Percentiles rank a stretch among this genome's conserved stretches.
phyloP scores from a whole-genome alignment of 2,329 filamentous ascomycete species.

The Phyllosticta citriasiana region DNA sequence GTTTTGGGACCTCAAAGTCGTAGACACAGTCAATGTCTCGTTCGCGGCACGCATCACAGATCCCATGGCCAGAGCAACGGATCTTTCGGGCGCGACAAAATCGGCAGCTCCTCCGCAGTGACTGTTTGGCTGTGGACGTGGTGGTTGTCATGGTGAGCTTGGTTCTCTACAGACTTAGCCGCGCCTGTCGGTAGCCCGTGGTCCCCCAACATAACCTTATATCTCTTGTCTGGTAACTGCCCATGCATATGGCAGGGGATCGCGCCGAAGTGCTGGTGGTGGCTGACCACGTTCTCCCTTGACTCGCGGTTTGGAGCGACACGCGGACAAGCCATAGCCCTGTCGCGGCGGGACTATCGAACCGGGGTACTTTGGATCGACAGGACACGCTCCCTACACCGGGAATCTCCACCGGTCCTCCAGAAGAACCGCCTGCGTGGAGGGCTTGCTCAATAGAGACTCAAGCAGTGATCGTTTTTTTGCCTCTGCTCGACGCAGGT shows the following conservation, averaged over 20 bases:
- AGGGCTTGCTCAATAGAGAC: not conserved
- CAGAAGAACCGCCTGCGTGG: not conserved
- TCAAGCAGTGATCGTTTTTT: not conserved
- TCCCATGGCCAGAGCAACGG: not conserved
- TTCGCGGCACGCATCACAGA: not conserved
- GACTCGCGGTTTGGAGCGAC: not conserved
- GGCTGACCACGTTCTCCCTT: not conserved
- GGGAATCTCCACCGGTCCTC: not conserved
- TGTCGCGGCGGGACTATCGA: not conserved
- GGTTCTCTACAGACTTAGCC: not conserved
- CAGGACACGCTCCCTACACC: not conserved
- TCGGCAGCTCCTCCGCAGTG: not conserved
- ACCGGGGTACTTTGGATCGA: not conserved
- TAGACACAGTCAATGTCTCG: not conserved
- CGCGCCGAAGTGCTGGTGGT: not conserved
- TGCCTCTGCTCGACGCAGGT: not conserved
- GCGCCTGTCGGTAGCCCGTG: not conserved
- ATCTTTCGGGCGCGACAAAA: not conserved
- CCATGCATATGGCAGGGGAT: not conserved
- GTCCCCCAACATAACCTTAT: not conserved
- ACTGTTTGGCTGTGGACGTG: not conserved
- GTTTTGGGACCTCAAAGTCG: not conserved
- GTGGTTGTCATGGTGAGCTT: not conserved
- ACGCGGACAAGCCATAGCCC: not conserved
- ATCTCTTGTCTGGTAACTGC: not conserved